These are phyloP conservation scores for Pseudonitzschia delicatissima DNA, from an alignment of 108 stramenopile genomes.

Conservation along the genomic window DNA sequence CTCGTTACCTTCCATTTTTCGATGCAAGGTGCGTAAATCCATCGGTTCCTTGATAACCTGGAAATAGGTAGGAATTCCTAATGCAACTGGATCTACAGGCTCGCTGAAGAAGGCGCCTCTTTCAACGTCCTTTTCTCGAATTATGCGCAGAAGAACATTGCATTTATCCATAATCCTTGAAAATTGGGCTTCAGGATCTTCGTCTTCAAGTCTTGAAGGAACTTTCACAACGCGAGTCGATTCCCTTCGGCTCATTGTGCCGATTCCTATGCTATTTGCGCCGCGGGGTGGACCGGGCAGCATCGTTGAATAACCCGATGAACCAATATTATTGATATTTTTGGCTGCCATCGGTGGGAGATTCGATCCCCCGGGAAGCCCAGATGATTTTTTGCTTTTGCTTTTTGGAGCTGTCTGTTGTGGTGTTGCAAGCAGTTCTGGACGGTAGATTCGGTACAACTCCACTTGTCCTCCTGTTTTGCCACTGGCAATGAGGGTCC, in stretches of 20 bases:
- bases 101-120: conserved; percentile 65
- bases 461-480: conserved; percentile 72
- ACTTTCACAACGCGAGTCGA: conserved; percentile 67
- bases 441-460: conserved; percentile 74
- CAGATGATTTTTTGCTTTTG: conserved; percentile 3
- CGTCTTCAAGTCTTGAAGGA: conserved; percentile 75
- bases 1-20: conserved; percentile 67
- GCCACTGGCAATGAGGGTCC: conserved; percentile 64
- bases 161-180: conserved; percentile 73
- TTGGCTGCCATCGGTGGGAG: conserved; percentile 7
- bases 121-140: conserved; percentile 61
- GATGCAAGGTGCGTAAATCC: conserved; percentile 91
- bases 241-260: conserved; percentile 55
- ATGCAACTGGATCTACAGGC: conserved; percentile 94
- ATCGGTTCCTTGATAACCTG: conserved; percentile 90
- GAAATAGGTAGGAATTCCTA: conserved; percentile 89
- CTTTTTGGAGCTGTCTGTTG: conserved; percentile 25
- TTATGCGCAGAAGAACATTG: conserved; percentile 50
- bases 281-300: conserved; percentile 15
- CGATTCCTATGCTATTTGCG: conserved; percentile 11
- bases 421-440: conserved; percentile 31
- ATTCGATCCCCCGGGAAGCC: conserved; percentile 10
- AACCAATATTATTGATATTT: background rate
- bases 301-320: conserved; percentile 16
- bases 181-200: conserved; percentile 71